Conservation (phyloP, 495 filamentous ascomycete species). For the Talaromyces trachyspermus region DNA sequence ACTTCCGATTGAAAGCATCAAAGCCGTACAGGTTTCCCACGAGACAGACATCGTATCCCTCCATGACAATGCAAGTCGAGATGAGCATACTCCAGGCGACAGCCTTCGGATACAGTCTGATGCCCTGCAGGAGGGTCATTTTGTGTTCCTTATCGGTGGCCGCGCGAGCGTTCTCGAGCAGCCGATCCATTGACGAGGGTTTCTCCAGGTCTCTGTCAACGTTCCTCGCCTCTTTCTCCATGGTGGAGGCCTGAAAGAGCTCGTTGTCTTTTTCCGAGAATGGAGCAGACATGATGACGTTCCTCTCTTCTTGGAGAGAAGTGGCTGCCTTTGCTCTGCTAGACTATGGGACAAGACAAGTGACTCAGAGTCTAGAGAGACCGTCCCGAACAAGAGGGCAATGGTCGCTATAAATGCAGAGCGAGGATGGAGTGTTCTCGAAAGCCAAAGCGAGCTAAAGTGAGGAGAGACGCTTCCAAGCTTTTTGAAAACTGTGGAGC, state of each 20-base stretch:
- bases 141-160: constrained; percentile 41
- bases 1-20: constrained; percentile 57
- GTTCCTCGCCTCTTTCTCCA: not conserved
- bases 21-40: constrained; percentile 46
- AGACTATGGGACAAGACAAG: too few relatives aligned
- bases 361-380: too few relatives aligned
- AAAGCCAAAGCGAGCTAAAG: too few relatives aligned
- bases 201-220: not conserved
- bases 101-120: constrained; percentile 50
- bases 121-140: constrained; percentile 37
- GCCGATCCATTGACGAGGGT: constrained; percentile 21
- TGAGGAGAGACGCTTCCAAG: too few relatives aligned
- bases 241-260: not conserved
- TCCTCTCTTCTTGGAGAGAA: too few relatives aligned
- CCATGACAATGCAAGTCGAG: constrained; percentile 49
- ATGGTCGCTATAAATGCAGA: too few relatives aligned
- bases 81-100: constrained; percentile 48
- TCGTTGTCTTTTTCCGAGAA: not conserved
- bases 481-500: too few relatives aligned
- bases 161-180: constrained; percentile 36
- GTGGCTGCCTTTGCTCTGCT: too few relatives aligned
- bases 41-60: constrained; percentile 50
- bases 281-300: too few relatives aligned
- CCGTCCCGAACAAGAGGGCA: too few relatives aligned
- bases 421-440: too few relatives aligned